Evolutionary conservation across 345 rosid species (phyloP).

Genomic region (Citrus hindsii): DNA sequence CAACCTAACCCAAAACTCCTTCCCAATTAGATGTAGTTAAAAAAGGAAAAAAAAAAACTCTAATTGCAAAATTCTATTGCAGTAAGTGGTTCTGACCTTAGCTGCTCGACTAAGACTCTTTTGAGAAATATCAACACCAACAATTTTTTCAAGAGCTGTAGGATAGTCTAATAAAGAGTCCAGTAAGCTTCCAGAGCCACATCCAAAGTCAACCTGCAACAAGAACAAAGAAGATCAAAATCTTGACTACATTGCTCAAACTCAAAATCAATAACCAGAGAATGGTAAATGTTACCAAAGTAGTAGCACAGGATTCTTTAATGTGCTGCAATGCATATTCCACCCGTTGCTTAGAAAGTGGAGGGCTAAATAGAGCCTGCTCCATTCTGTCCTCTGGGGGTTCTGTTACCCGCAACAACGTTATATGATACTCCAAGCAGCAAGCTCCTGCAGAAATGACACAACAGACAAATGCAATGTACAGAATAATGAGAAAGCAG

Average conservation of each 20-base stretch:
- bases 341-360: slow-evolving; percentile 93
- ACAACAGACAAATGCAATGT: neutral
- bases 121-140: slow-evolving; percentile 78
- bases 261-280: neutral
- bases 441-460: slow-evolving; percentile 36
- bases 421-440: slow-evolving; percentile 42
- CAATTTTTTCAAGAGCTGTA: slow-evolving; percentile 62
- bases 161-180: slow-evolving; percentile 76
- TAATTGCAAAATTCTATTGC: neutral
- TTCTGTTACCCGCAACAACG: slow-evolving; percentile 60
- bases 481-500: neutral
- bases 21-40: neutral
- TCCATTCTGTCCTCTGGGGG: slow-evolving; percentile 95
- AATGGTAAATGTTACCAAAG: slow-evolving; percentile 44
- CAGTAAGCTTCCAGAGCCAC: slow-evolving; percentile 90
- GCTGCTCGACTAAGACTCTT: slow-evolving; percentile 90
- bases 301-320: slow-evolving; percentile 61
- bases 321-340: slow-evolving; percentile 85
- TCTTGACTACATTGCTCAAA: neutral
- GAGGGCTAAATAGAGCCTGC: slow-evolving; percentile 89
- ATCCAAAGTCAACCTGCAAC: slow-evolving; percentile 84
- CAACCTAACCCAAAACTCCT: no score
- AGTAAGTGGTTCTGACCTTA: slow-evolving; percentile 48
- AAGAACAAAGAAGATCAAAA: slow-evolving; percentile 13
- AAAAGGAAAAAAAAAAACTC: neutral